Evolutionary conservation across 1,284 basidiomycete genomes (phyloP).

Genomic region (Peniophora sp.): DNA sequence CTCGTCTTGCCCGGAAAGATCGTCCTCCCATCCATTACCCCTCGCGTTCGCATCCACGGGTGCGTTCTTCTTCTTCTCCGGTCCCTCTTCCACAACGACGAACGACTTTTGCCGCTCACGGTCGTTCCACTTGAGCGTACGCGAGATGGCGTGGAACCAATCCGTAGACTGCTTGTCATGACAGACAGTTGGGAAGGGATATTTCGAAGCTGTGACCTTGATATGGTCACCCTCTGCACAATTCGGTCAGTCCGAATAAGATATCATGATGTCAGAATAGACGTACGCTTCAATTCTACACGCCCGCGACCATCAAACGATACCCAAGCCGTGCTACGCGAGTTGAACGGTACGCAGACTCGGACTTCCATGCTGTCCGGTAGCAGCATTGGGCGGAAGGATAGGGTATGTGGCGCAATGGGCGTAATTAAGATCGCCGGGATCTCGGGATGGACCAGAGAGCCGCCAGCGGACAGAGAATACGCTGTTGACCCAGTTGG

Average conservation of each 20-base stretch:
- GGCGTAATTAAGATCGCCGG: slow-evolving; percentile 95
- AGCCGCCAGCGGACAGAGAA: slow-evolving; percentile 95
- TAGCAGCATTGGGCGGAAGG: slow-evolving; percentile 97
- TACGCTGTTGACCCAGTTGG: slow-evolving; percentile 99
- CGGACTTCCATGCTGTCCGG: slow-evolving; percentile 98
- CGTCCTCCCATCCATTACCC: slow-evolving; percentile 26
- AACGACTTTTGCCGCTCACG: slow-evolving; percentile 96
- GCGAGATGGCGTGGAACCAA: slow-evolving; percentile 95
- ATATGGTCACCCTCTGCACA: slow-evolving; percentile 94
- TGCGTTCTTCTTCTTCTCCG: slow-evolving; percentile 33
- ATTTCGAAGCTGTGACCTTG: slow-evolving; percentile 96
- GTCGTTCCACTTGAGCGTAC: slow-evolving; percentile 98
- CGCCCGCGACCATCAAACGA: slow-evolving; percentile 97
- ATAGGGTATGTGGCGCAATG: slow-evolving; percentile 97
- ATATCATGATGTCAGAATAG: neutral
- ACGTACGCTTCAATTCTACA: slow-evolving; percentile 89
- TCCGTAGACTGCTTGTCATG: slow-evolving; percentile 96
- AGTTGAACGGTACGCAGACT: slow-evolving; percentile 98
- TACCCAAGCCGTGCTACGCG: slow-evolving; percentile 96
- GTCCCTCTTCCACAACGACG: slow-evolving; percentile 90
- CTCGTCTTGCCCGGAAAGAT: slow-evolving; percentile 46
- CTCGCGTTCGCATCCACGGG: slow-evolving; percentile 17
- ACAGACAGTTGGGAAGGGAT: slow-evolving; percentile 98
- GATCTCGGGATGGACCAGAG: slow-evolving; percentile 96
- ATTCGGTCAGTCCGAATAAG: slow-evolving; percentile 6